Base-by-base conservation (phyloP, 495 filamentous ascomycete genomes). In the Talaromyces trachyspermus region DNA sequence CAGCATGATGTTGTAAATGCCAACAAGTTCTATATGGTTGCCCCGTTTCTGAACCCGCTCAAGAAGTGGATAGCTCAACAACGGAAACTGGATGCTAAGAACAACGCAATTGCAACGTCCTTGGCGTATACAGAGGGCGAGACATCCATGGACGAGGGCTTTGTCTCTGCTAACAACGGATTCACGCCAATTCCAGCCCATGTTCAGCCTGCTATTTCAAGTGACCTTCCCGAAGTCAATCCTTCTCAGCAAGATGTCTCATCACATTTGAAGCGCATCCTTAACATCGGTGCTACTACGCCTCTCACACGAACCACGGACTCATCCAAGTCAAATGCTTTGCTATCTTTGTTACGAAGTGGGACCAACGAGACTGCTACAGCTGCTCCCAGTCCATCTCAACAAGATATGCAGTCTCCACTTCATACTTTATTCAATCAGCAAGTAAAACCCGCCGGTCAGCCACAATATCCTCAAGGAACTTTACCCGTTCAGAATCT, bases 1-100 rank as follows among this genome's bases (percentile, higher is more conserved):
- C 71, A 77, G 35, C 63, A 78, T 48, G 57, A 83, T 54, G 73
- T 75, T 2, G 60, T 75, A 12, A 85, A 84, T 55, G 78, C 84
- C 15, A 86, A 86, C 55, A 96, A 88, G 57, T 97, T 95, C 59
- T 97, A 95, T 63, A 96, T 96, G 89, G 92, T 98, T 14, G 89
- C 88, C 2, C 90, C 92, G 0, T 97, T 98, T 58, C 69, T 98
- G 50, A 78, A 76, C 26, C 87, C 76, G 15, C 65, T 98, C 36
- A 90, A 89, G 61, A 88, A 87, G 59, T 98, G 92, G 92, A 89
- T 96, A 22, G 64, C 80, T 10, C 77, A 84, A 58, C 88, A 92
- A 70, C 86, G 75, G 71, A 88, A 79, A 63, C 67, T 74, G 33
- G 84, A 86, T 56, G 63, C 58, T 3, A 64, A 64, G 51, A 68